Percentiles rank a stretch among this genome's conserved stretches.
Evolutionary conservation across 805 yeast genomes (phyloP).

Genomic region (Wickerhamiella spandovensis): DNA sequence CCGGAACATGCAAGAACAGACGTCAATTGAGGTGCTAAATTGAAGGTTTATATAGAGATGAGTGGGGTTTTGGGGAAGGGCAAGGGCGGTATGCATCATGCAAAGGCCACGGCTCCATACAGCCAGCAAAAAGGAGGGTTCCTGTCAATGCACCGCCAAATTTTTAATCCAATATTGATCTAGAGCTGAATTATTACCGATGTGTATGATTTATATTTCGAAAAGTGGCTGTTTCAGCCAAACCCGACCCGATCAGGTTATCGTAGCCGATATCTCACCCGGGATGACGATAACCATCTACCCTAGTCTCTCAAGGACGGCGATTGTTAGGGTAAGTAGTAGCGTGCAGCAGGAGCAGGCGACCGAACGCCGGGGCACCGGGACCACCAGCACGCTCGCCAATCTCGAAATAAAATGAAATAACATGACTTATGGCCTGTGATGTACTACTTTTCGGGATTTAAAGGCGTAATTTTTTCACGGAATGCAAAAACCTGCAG

Average conservation of each 20-base stretch:
- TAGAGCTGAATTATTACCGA: too few relatives aligned
- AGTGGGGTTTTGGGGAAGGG: neutral
- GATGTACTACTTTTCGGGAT: too few relatives aligned
- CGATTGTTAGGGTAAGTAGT: neutral
- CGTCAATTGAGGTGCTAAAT: neutral
- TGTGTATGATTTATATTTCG: too few relatives aligned
- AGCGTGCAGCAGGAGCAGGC: neutral
- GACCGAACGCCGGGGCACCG: too few relatives aligned
- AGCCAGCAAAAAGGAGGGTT: neutral
- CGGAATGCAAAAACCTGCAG: neutral
- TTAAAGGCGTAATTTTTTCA: too few relatives aligned
- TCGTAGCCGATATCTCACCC: neutral
- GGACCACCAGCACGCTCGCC: too few relatives aligned
- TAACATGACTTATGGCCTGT: too few relatives aligned
- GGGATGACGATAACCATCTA: neutral
- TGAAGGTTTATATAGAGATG: neutral
- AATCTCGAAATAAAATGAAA: too few relatives aligned
- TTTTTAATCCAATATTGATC: neutral
- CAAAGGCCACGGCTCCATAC: neutral
- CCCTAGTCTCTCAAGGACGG: neutral
- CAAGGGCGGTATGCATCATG: neutral
- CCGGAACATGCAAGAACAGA: slow-evolving; percentile 7
- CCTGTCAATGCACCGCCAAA: neutral
- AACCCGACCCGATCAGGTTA: neutral
- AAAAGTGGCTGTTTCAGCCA: too few relatives aligned